Base-by-base conservation (phyloP, 2,329 filamentous ascomycete genomes). In the Lachnellula occidentalis region DNA sequence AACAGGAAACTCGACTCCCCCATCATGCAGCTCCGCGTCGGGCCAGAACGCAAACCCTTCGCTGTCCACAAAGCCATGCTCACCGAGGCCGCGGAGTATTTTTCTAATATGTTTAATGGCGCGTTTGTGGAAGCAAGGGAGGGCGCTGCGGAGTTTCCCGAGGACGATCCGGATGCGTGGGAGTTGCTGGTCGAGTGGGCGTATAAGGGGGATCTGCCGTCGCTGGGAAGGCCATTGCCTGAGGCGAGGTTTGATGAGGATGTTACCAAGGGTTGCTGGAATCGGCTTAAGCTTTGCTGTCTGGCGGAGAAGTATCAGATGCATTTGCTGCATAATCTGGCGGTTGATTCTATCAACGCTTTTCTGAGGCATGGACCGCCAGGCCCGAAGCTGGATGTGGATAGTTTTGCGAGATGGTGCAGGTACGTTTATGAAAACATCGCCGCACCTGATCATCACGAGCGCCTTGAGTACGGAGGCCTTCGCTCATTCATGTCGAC, bases 1-100 rank as follows among this genome's bases (percentile, higher is more conserved):
- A 31, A 9, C 27, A 31, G 27, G 27, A 31, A 31, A 31, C 2
- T 31, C 27, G 7, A 31, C 27, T 31, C 27, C 27, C 27, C 27
- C 27, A 31, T 31, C 8, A 31, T 31, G 8, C 27, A 31, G 9
- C 9, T 31, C 27, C 27, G 8, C 27, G 27, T 31, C 27, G 27
- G 27, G 27, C 27, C 27, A 2, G 7, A 31, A 9, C 27, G 27
- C 8, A 31, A 31, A 31, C 9, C 27, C 8, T 31, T 31, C 27
- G 27, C 27, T 8, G 27, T 58, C 8, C 52, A 55, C 46, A 49
- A 55, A 31, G 41, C 48, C 2, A 51, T 60, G n/a, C 50, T 60
- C 21, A 8, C 21, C 24, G 22, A 54, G 19, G 47, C 53, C n/a
- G 47, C 51, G 14, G 34, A 37, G 31, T 54, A 48, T 50, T 60